Conservation (phyloP, 1,284 basidiomycete genomes). For the Sanghuangporus baumii region DNA sequence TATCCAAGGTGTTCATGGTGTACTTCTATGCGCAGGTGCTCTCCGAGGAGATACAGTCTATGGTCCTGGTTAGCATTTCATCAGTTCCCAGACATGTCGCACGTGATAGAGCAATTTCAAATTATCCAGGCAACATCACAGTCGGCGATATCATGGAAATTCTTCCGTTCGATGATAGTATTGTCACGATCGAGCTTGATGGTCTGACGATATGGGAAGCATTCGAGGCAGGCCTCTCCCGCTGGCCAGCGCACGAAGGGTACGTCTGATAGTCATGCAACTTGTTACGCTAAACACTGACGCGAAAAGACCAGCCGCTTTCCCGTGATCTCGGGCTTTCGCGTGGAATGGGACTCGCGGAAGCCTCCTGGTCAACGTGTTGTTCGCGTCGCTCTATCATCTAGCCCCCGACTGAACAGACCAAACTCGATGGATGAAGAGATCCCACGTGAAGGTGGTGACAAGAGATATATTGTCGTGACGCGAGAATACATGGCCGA, state of each 20-base stretch:
- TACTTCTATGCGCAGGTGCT: conserved; percentile 80
- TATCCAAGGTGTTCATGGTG: conserved; percentile 65
- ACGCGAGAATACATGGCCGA: conserved; percentile 73
- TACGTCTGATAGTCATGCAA: conserved; percentile 21
- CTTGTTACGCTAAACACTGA: background rate
- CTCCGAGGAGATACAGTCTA: conserved; percentile 84
- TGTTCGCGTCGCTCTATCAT: conserved; percentile 59
- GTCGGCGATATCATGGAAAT: conserved; percentile 85
- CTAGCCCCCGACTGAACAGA: conserved; percentile 32
- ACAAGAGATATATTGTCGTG: conserved; percentile 69
- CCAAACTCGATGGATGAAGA: conserved; percentile 42
- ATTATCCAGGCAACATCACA: conserved; percentile 56
- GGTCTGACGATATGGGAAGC: conserved; percentile 80
- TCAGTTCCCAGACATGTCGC: background rate
- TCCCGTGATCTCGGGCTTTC: conserved; percentile 83
- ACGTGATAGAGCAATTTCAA: background rate
- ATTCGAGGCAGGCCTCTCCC: conserved; percentile 70
- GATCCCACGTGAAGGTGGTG: conserved; percentile 48
- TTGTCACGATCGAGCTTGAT: conserved; percentile 78
- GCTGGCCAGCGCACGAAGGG: conserved; percentile 92
- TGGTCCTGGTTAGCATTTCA: conserved; percentile 55
- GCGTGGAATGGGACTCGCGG: conserved; percentile 83
- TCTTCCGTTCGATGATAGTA: conserved; percentile 84
- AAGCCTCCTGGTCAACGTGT: conserved; percentile 64
- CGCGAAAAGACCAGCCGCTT: conserved; percentile 59